phyloP scores from a whole-genome alignment of 805 yeast species.

The Maudiozyma pseudohumilis region DNA sequence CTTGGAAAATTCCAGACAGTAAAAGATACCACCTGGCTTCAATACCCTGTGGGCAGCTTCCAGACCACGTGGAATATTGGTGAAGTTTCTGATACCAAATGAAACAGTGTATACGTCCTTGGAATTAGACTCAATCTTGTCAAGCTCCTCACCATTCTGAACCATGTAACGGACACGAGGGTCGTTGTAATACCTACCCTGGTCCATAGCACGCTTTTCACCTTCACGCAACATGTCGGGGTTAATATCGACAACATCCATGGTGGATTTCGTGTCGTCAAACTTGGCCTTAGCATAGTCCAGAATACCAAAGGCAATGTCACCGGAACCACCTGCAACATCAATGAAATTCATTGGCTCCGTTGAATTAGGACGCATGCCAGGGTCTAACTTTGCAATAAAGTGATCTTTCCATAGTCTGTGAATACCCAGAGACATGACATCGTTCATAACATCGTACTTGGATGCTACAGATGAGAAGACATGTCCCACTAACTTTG shows the following conservation, averaged over 20 bases:
- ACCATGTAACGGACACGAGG: constrained; percentile 68
- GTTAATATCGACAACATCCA: constrained; percentile 92
- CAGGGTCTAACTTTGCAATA: constrained; percentile 82
- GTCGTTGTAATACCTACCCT: constrained; percentile 42
- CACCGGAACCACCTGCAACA: constrained; percentile 99
- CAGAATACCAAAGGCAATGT: constrained; percentile 88
- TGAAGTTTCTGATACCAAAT: constrained; percentile 94
- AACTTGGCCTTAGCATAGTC: constrained; percentile 79
- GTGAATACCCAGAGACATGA: constrained; percentile 93
- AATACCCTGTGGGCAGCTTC: constrained; percentile 92
- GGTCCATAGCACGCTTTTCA: constrained; percentile 55
- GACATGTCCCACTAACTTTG: constrained; percentile 72
- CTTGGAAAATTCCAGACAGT: constrained; percentile 90
- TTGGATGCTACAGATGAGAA: constrained; percentile 91
- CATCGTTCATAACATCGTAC: constrained; percentile 96
- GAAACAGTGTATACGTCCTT: constrained; percentile 95
- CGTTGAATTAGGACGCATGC: constrained; percentile 72
- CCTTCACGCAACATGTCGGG: constrained; percentile 95
- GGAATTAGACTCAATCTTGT: constrained; percentile 71
- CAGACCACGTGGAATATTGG: constrained; percentile 87
- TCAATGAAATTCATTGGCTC: constrained; percentile 82
- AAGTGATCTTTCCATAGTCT: constrained; percentile 91
- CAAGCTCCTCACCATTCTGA: constrained; percentile 89
- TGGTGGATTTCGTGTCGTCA: constrained; percentile 64
- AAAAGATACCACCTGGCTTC: constrained; percentile 96